Percentiles rank a stretch among this genome's conserved stretches.
Evolutionary conservation across 768 basidiomycete species (phyloP).

Genomic region (Tulasnella sp.): DNA sequence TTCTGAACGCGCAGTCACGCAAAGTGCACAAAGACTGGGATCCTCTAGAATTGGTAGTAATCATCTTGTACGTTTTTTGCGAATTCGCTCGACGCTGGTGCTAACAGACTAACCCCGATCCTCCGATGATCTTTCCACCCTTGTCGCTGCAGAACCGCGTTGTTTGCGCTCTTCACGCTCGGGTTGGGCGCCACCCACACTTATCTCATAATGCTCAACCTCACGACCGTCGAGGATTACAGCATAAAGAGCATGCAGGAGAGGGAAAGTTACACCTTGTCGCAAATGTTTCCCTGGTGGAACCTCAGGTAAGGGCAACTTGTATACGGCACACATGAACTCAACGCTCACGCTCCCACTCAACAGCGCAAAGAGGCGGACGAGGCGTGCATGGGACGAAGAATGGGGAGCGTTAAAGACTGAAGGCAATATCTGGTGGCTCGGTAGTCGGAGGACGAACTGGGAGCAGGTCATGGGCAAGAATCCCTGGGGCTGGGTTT

Average conservation of each 20-base stretch:
- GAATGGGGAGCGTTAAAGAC: conserved; percentile 79
- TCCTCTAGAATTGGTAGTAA: conserved; percentile 68
- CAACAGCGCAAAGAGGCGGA: conserved; percentile 38
- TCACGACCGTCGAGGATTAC: conserved; percentile 83
- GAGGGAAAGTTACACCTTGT: conserved; percentile 59
- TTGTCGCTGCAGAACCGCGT: conserved; percentile 53
- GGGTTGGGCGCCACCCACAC: conserved; percentile 63
- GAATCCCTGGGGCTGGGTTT: conserved; percentile 69
- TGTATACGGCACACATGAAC: neutral
- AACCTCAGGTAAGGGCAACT: conserved; percentile 54
- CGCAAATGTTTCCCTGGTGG: conserved; percentile 58
- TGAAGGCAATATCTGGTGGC: conserved; percentile 89
- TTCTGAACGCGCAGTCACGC: conserved; percentile 50
- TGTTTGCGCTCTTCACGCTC: conserved; percentile 73
- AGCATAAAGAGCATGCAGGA: conserved; percentile 61
- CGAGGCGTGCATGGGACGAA: conserved; percentile 60
- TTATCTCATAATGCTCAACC: conserved; percentile 61
- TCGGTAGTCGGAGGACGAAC: conserved; percentile 60
- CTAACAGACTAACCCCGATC: neutral
- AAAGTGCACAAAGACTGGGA: conserved; percentile 50
- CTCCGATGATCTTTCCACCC: neutral
- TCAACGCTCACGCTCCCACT: conserved; percentile 44
- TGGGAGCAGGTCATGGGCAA: conserved; percentile 87
- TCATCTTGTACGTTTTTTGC: conserved; percentile 65
- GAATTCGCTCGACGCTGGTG: neutral